Evolutionary conservation across 148 eudicot species (phyloP).

Genomic region (Nepenthes gracilis): DNA sequence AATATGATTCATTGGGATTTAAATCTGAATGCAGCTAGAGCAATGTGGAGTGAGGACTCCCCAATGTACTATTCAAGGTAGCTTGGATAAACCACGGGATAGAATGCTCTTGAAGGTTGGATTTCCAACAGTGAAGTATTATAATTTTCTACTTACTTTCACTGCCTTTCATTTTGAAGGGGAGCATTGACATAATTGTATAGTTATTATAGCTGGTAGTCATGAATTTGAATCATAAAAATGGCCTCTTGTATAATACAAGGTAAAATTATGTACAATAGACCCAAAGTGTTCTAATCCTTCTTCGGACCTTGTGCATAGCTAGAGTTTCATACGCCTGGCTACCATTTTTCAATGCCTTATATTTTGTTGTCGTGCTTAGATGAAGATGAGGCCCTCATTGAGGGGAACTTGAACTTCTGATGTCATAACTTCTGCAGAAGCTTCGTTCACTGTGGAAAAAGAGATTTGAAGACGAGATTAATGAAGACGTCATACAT

Average conservation of each 20-base stretch:
- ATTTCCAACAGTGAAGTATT: not conserved
- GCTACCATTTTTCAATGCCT: no score
- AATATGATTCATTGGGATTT: conserved; percentile 7
- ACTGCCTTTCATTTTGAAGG: no score
- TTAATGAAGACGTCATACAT: conserved; percentile 45
- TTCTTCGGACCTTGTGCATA: no score
- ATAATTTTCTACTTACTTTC: not conserved
- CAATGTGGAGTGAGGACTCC: conserved; percentile 77
- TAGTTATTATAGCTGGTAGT: no score
- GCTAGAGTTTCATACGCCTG: no score
- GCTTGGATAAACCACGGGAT: conserved; percentile 63
- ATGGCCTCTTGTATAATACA: no score
- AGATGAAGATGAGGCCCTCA: not conserved
- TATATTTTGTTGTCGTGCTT: not conserved
- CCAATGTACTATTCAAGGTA: conserved; percentile 91
- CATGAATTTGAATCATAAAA: no score
- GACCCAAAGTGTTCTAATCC: no score
- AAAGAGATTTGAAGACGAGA: conserved; percentile 66
- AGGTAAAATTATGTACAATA: no score
- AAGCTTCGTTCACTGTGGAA: conserved; percentile 58
- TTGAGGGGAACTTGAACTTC: not conserved
- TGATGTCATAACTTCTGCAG: conserved; percentile 20
- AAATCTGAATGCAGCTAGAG: conserved; percentile 38
- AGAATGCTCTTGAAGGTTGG: conserved; percentile 37
- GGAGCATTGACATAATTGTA: no score